Evolutionary conservation across 1,284 basidiomycete genomes (phyloP), one percentile per base, ranked within the genome.

Genomic region (Phenoliferia sp.): DNA sequence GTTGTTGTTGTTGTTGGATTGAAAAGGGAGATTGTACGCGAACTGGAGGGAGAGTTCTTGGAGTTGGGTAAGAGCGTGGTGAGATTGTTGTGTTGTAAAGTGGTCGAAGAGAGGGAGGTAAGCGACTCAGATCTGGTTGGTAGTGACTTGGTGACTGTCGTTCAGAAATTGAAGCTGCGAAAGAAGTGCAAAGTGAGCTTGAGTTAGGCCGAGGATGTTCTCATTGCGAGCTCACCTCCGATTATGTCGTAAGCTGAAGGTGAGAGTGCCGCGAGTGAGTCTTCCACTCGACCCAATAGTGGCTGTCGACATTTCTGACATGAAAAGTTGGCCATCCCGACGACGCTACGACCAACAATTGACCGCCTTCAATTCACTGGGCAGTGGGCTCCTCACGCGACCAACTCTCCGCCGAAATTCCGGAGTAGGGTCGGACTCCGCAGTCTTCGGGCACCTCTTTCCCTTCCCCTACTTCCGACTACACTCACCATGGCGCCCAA

Each of bases 231-330:
- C 69, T 34, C 44, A 76, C 75, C 78, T 29, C 87, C 85, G 73
- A 95, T 87, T 81, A 91, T 87, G 77, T 92, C 89, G 79, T 91
- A 92, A 33, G 90, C 87, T 29, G 90, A 90, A 22, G 89, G 90
- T 1, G 90, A 85, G 64, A 95, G 83, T 77, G 90, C 88, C 55
- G 90, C 84, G 31, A 95, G 83, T 22, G 91, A 92, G 17, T 87
- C 86, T 81, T 95, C 93, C 74, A 93, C 85, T 84, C 59, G 58
- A 29, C 55, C 22, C 12, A 67, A 69, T 29, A 63, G 36, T 31
- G 71, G 71, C 29, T 73, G 71, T 1, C 71, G 65, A 26, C 71
- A 73, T 33, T 68, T 68, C 39, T 73, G 71, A 31, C 67, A 73
- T 48, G 32, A 52, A 28, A 19, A 19, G 55, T 57, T 57, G 55